phyloP scores from a whole-genome alignment of 352 stramenopile genomes.

The Globisporangium uncinulatum region DNA sequence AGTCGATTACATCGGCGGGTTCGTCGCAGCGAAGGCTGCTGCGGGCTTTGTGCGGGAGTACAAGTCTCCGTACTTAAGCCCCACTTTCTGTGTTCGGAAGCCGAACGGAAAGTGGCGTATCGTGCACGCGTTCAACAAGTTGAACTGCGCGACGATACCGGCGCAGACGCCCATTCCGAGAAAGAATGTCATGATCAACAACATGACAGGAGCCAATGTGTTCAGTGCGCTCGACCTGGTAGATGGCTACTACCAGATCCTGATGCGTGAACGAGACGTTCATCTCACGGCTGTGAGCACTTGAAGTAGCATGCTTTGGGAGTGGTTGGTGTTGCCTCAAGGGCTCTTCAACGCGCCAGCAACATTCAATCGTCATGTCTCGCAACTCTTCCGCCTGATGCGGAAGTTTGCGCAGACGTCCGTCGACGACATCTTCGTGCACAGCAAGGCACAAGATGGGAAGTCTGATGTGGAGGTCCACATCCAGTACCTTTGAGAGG shows the following conservation, averaged over 20 bases:
- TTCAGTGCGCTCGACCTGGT: constrained; percentile 25
- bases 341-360: constrained; percentile 17
- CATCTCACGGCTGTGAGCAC: constrained; percentile 18
- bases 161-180: constrained; percentile 26
- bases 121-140: constrained; percentile 30
- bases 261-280: constrained; percentile 15
- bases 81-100: constrained; percentile 25
- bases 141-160: constrained; percentile 23
- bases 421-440: constrained; percentile 5
- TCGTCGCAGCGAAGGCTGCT: constrained; percentile 9
- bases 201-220: constrained; percentile 20
- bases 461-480: neutral
- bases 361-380: constrained; percentile 21
- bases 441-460: neutral
- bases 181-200: too few species aligned
- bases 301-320: constrained; percentile 16
- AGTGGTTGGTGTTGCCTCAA: constrained; percentile 23
- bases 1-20: constrained; percentile 16
- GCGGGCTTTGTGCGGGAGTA: constrained; percentile 15
- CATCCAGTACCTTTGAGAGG: neutral
- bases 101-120: constrained; percentile 18
- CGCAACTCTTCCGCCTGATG: neutral
- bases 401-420: constrained; percentile 2
- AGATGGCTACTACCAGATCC: constrained; percentile 27
- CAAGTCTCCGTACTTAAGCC: constrained; percentile 16